A percentile compares a stretch with the other conserved stretches of the same genome.
Evolutionary conservation across 106 monocot genomes (phyloP).

Genomic region (Agapanthus africanus): DNA sequence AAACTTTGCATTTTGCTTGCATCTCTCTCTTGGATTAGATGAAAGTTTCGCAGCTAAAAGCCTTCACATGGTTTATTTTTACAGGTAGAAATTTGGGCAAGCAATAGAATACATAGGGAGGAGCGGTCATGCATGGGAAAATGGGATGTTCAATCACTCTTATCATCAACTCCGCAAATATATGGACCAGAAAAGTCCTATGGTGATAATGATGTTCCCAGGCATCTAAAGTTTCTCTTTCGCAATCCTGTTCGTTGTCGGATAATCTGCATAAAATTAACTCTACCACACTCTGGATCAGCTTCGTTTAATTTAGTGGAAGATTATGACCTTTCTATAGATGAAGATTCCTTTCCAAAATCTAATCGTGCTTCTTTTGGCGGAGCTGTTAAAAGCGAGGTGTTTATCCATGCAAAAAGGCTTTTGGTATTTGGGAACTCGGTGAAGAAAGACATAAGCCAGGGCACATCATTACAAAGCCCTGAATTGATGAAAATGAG

Average conservation of each 20-base stretch:
- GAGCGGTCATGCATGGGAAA: slow-evolving; percentile 85
- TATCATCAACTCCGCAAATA: slow-evolving; percentile 47
- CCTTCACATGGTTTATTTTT: neutral
- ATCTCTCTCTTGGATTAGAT: neutral
- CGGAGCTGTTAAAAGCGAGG: slow-evolving; percentile 11
- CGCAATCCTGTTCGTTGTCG: slow-evolving; percentile 72
- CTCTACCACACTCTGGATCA: slow-evolving; percentile 38
- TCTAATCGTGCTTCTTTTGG: slow-evolving; percentile 15
- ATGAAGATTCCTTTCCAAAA: slow-evolving; percentile 39
- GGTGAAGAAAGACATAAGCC: slow-evolving; percentile 27
- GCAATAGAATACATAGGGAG: slow-evolving; percentile 84
- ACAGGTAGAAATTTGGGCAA: slow-evolving; percentile 97
- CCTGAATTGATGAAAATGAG: slow-evolving; percentile 58
- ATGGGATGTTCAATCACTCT: slow-evolving; percentile 63
- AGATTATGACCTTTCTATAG: slow-evolving; percentile 65
- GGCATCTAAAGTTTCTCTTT: slow-evolving; percentile 76
- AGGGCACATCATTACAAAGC: slow-evolving; percentile 24
- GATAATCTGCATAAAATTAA: slow-evolving; percentile 78
- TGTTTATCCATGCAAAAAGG: slow-evolving; percentile 84
- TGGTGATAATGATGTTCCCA: slow-evolving; percentile 28
- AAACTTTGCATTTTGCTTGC: neutral
- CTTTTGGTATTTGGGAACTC: slow-evolving; percentile 72
- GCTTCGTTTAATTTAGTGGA: slow-evolving; percentile 27
- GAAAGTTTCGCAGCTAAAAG: neutral
- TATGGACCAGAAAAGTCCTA: slow-evolving; percentile 52